phyloP scores from a whole-genome alignment of 495 filamentous ascomycete species.

The Usnea hakonensis region DNA sequence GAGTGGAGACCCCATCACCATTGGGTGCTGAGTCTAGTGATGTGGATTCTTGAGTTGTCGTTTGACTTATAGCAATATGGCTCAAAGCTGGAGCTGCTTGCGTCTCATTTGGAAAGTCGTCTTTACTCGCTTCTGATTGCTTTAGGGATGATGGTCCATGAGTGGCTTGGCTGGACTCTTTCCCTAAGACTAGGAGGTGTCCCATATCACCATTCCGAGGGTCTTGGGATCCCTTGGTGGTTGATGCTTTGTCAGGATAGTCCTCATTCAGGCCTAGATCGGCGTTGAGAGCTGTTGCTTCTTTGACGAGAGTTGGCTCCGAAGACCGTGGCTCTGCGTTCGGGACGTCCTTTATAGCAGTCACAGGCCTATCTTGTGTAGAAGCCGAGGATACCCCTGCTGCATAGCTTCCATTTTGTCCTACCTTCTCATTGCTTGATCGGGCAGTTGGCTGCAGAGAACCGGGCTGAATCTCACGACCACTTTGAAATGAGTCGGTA shows the following conservation, averaged over 20 bases:
- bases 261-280: not conserved
- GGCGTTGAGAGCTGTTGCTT: not conserved
- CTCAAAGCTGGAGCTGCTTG: constrained; percentile 14
- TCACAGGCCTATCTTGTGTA: constrained; percentile 11
- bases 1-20: not conserved
- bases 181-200: not conserved
- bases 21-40: constrained; percentile 3
- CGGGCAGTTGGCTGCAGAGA: constrained; percentile 13
- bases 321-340: not conserved
- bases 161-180: not conserved
- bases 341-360: constrained; percentile 11
- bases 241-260: not conserved
- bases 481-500: constrained; percentile 48
- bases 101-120: constrained; percentile 13
- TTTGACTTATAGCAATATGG: constrained; percentile 6
- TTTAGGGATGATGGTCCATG: constrained; percentile 1
- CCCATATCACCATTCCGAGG: not conserved
- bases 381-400: not conserved
- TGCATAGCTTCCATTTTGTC: constrained; percentile 20
- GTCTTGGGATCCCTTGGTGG: not conserved
- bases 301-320: not conserved
- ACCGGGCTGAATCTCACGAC: constrained; percentile 33
- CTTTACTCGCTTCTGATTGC: constrained; percentile 1
- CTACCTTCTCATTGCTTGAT: constrained; percentile 20
- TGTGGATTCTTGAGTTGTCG: not conserved